A percentile compares a stretch with the other conserved stretches of the same genome.
phyloP scores from a whole-genome alignment of 2,329 filamentous ascomycete genomes.

The Microsporum audouinii region DNA sequence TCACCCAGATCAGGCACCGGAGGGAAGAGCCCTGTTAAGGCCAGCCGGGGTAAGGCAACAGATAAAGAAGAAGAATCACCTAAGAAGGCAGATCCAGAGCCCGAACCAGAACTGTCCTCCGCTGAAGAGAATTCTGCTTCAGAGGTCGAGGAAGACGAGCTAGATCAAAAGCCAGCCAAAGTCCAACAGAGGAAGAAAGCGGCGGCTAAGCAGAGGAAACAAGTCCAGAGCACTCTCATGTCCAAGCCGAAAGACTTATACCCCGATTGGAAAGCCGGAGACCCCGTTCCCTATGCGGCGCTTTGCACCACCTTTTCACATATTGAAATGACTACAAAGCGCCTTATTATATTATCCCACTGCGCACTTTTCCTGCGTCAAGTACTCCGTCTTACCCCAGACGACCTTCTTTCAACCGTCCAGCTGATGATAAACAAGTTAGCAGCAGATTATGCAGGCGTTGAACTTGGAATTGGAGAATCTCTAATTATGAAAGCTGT shows the following conservation, averaged over 20 bases:
- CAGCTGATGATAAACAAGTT: constrained; percentile 97
- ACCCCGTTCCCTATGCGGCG: constrained; percentile 86
- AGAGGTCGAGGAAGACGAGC: constrained; percentile 43
- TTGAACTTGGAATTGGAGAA: constrained; percentile 96
- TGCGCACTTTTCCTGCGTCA: constrained; percentile 86
- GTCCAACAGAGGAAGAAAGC: constrained; percentile 54
- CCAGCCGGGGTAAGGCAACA: neutral
- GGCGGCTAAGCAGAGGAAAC: constrained; percentile 64
- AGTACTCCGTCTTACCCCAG: constrained; percentile 80
- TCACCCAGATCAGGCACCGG: constrained; percentile 15
- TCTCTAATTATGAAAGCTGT: constrained; percentile 98
- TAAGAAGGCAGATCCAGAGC: constrained; percentile 41
- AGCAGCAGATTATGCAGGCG: constrained; percentile 88
- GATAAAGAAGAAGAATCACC: too few relatives aligned
- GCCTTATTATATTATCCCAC: constrained; percentile 75
- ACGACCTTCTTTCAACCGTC: constrained; percentile 76
- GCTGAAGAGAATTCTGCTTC: constrained; percentile 26
- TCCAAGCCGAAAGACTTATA: constrained; percentile 65
- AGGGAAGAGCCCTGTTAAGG: constrained; percentile 5
- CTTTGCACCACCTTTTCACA: constrained; percentile 90
- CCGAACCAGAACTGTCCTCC: constrained; percentile 27
- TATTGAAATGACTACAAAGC: constrained; percentile 87
- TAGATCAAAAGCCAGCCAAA: neutral
- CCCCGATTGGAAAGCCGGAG: constrained; percentile 83
- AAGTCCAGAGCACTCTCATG: constrained; percentile 65